Evolutionary conservation across 2,329 filamentous ascomycete species (phyloP).

Genomic region (Fusarium camptoceras): DNA sequence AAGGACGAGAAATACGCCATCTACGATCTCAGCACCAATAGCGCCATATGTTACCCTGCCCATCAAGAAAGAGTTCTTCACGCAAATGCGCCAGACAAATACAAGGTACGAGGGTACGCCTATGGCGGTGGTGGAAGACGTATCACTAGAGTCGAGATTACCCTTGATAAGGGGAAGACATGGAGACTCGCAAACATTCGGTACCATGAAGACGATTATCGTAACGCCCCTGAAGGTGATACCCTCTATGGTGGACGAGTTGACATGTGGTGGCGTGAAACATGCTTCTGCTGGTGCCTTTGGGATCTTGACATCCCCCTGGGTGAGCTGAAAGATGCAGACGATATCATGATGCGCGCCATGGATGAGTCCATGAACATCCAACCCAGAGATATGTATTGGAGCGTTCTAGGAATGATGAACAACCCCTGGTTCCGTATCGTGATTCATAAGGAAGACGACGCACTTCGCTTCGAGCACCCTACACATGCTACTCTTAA

Average conservation of each 20-base stretch:
- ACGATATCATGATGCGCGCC: slow-evolving; percentile 82
- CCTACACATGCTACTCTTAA: slow-evolving; percentile 84
- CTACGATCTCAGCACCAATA: slow-evolving; percentile 91
- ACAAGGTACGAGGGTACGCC: slow-evolving; percentile 82
- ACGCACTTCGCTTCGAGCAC: slow-evolving; percentile 81
- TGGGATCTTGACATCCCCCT: slow-evolving; percentile 80
- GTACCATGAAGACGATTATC: slow-evolving; percentile 89
- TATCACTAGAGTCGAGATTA: slow-evolving; percentile 84
- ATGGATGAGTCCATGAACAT: slow-evolving; percentile 93
- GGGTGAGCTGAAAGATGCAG: slow-evolving; percentile 69
- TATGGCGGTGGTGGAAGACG: slow-evolving; percentile 89
- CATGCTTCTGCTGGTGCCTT: slow-evolving; percentile 91
- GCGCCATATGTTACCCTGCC: slow-evolving; percentile 81
- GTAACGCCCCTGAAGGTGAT: slow-evolving; percentile 67
- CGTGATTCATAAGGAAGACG: slow-evolving; percentile 75
- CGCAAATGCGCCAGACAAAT: slow-evolving; percentile 61
- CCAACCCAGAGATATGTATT: slow-evolving; percentile 94
- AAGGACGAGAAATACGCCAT: slow-evolving; percentile 91
- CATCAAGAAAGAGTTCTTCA: slow-evolving; percentile 77
- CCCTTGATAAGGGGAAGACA: slow-evolving; percentile 82
- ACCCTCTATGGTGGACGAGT: slow-evolving; percentile 80
- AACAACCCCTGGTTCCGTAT: slow-evolving; percentile 95
- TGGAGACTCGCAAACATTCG: slow-evolving; percentile 83
- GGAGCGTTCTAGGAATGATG: slow-evolving; percentile 97
- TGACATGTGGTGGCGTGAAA: slow-evolving; percentile 85